Evolutionary conservation across 2,329 filamentous ascomycete genomes (phyloP).

Genomic region (Aspergillus awamori): DNA sequence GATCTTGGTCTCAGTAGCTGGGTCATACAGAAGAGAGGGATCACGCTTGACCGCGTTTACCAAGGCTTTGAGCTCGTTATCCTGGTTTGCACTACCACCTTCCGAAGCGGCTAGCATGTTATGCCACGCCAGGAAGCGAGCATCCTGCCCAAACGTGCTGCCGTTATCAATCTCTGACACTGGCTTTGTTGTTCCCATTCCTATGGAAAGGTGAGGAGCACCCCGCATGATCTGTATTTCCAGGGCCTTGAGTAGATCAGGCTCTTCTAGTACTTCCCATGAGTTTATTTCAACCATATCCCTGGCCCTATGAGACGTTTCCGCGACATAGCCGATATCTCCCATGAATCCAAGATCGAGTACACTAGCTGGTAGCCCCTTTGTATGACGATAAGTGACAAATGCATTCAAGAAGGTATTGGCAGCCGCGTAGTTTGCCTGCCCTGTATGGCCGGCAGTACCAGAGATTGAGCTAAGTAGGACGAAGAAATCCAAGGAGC

Average conservation of each 20-base stretch:
- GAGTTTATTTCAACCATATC: no score
- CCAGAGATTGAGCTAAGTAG: conserved; percentile 39
- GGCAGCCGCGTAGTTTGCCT: conserved; percentile 46
- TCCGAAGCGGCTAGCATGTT: no score
- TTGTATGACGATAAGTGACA: conserved; percentile 25
- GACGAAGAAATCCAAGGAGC: conserved; percentile 28
- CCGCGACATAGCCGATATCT: conserved; percentile 28
- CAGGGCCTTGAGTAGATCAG: not conserved
- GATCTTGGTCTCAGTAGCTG: conserved; percentile 10
- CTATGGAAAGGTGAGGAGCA: no score
- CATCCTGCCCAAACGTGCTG: no score
- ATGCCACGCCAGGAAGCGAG: no score
- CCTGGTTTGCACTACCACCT: no score
- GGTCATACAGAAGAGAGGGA: conserved; percentile 13
- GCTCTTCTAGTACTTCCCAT: not conserved
- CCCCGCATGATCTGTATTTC: not conserved
- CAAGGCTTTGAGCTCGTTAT: not conserved
- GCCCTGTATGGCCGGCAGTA: conserved; percentile 39
- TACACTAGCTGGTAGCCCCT: conserved; percentile 25
- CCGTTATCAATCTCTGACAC: no score
- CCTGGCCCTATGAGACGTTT: not conserved
- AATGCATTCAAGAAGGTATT: conserved; percentile 38
- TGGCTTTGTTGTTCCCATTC: no score
- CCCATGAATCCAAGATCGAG: conserved; percentile 32
- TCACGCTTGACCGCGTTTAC: conserved; percentile 7